phyloP scores from a whole-genome alignment of 495 filamentous ascomycete genomes.

The Bryoglossum gracile region DNA sequence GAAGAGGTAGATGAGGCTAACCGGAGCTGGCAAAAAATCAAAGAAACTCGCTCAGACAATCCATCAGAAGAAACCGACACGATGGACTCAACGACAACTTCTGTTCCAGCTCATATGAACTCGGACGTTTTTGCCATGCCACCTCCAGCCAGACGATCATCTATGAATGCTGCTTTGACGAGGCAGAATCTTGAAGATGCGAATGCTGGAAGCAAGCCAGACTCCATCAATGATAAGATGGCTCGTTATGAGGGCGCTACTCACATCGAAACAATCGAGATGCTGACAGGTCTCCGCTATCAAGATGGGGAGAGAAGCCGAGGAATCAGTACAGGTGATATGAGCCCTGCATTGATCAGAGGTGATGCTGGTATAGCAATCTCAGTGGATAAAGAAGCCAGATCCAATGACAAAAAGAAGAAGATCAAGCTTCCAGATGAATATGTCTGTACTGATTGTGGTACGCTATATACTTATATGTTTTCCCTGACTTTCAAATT shows the following conservation, averaged over 20 bases:
- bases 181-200: constrained; percentile 73
- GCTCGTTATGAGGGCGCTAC: constrained; percentile 64
- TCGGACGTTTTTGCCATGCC: constrained; percentile 47
- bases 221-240: constrained; percentile 73
- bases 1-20: constrained; percentile 58
- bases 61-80: constrained; percentile 40
- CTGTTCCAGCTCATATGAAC: constrained; percentile 20
- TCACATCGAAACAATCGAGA: constrained; percentile 84
- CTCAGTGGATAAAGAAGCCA: constrained; percentile 61
- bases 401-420: constrained; percentile 72
- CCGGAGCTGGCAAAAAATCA: constrained; percentile 42
- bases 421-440: constrained; percentile 86
- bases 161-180: constrained; percentile 59
- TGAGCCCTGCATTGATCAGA: constrained; percentile 70
- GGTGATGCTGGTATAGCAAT: constrained; percentile 84
- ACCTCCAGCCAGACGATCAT: constrained; percentile 56
- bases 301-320: constrained; percentile 81
- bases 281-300: constrained; percentile 85
- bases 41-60: constrained; percentile 47
- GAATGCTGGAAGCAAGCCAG: constrained; percentile 56
- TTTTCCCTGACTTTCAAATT: neutral
- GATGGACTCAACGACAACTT: constrained; percentile 17
- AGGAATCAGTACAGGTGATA: constrained; percentile 81
- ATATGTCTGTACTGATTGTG: constrained; percentile 95
- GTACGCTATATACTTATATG: constrained; percentile 32